These are phyloP conservation scores for Pharus latifolius DNA, from an alignment of 176 grass and related monocot genomes.

Conservation along the genomic window DNA sequence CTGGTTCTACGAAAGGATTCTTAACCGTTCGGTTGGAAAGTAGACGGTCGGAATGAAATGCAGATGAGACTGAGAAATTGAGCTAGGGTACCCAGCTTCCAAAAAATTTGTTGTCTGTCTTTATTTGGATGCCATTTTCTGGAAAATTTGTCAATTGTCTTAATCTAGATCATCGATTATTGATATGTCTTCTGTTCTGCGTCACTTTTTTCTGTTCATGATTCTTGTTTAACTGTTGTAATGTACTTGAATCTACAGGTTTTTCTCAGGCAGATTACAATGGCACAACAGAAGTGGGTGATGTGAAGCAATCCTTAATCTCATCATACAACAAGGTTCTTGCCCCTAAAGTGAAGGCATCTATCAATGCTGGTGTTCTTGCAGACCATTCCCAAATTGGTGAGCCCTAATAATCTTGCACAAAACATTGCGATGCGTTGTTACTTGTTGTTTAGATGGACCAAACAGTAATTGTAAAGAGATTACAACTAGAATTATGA, in stretches of 20 bases:
- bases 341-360: conserved; percentile 50
- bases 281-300: conserved; percentile 24
- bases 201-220: neutral
- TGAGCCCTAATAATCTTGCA: neutral
- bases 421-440: too few species aligned
- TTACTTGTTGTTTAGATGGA: too few species aligned
- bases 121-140: too few species aligned
- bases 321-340: conserved; percentile 61
- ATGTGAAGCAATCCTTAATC: conserved; percentile 57
- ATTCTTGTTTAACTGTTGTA: neutral
- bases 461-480: too few species aligned
- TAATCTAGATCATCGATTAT: too few species aligned
- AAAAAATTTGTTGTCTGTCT: too few species aligned
- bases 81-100: too few species aligned
- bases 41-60: neutral
- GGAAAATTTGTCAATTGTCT: too few species aligned
- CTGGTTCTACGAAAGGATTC: too few species aligned
- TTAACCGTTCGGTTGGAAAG: neutral
- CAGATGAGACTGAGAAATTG: too few species aligned
- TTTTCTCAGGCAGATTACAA: conserved; percentile 62
- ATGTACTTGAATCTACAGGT: conserved; percentile 20
- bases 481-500: too few species aligned
- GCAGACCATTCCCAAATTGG: neutral
- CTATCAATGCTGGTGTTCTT: conserved; percentile 3
- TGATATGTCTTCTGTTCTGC: neutral